Conservation (phyloP, 768 basidiomycete genomes). For the Amylocystis lapponica region DNA sequence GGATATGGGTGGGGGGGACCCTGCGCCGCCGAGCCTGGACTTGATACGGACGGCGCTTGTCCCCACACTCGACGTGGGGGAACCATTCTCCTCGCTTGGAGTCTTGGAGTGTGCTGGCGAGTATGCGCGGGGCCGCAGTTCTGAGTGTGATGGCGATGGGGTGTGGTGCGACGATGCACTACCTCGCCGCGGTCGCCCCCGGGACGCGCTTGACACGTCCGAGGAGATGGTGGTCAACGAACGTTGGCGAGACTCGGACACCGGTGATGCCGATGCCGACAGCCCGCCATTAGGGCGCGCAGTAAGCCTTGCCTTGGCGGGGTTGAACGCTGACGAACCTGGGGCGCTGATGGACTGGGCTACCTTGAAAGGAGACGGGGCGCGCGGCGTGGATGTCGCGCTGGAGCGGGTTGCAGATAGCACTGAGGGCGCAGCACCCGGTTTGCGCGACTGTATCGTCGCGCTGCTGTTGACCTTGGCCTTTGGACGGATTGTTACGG, state of each 20-base stretch:
- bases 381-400: slow-evolving; percentile 29
- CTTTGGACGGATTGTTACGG: slow-evolving; percentile 40
- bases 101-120: slow-evolving; percentile 14
- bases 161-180: slow-evolving; percentile 22
- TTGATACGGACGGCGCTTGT: slow-evolving; percentile 37
- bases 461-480: slow-evolving; percentile 60
- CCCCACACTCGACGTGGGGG: slow-evolving; percentile 4
- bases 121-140: slow-evolving; percentile 6
- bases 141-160: slow-evolving; percentile 8
- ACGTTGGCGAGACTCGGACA: slow-evolving; percentile 24
- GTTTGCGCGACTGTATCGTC: slow-evolving; percentile 19
- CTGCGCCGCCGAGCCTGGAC: slow-evolving; percentile 52
- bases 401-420: slow-evolving; percentile 5
- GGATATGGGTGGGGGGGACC: slow-evolving; percentile 21
- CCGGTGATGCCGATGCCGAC: slow-evolving; percentile 12
- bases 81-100: slow-evolving; percentile 14
- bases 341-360: slow-evolving; percentile 18
- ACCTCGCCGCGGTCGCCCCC: slow-evolving; percentile 14
- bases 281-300: slow-evolving; percentile 16
- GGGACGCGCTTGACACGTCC: slow-evolving; percentile 8
- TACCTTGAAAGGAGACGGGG: slow-evolving; percentile 36
- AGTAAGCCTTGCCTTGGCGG: slow-evolving; percentile 16
- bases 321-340: slow-evolving; percentile 25
- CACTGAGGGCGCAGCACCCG: slow-evolving; percentile 12
- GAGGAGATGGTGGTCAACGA: slow-evolving; percentile 21